Base-by-base conservation (phyloP, 2,329 filamentous ascomycete species). In the Trichoderma hamatum region DNA sequence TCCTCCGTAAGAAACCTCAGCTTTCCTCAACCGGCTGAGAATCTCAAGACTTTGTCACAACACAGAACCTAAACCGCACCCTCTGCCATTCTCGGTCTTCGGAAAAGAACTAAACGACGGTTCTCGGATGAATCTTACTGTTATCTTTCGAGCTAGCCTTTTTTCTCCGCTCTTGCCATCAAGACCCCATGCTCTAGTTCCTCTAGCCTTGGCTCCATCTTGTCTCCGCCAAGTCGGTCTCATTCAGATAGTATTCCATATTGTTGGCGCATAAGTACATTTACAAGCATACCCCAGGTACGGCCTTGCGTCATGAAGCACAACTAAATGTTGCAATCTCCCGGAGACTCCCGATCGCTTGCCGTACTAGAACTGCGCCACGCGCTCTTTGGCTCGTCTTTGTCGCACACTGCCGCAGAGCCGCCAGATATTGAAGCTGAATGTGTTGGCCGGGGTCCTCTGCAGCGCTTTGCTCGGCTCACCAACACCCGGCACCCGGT, bases 401-500 rank as follows among this genome's bases (percentile, higher is more conserved):
- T 26, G 39, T 59, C 24, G 39, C 19, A 67, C n/a, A 58, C 30
- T 49, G 64, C 64, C 54, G 64, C 54, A 51, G 64, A 59, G 64
- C 64, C 64, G 64, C 64, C 39, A 51, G 6, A 46, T 21, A 46
- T 46, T 36, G 54, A 49, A 67, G 64, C 52, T 36, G 39, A 67
- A n/a, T n/a, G 51, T 26, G 39, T 28, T 36, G 39, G 64, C 55
- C 43, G 51, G 64, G 52, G 54, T 36, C 16, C 5, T 36, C 51
- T 21, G 46, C 32, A 65, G 54, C 21, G 36, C 13, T 56, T 36
- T 63, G 55, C 26, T 69, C 26, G 68, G 49, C 63, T 58, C 54
- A 68, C 39, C 64, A 58, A 52, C 62, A 56, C 63, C 61, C 62
- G 62, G 59, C 68, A 51, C 67, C 67, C 60, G 67, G 67, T 46